Conservation (phyloP, 2,329 filamentous ascomycete genomes). For the Nigrospora sphaerica region DNA sequence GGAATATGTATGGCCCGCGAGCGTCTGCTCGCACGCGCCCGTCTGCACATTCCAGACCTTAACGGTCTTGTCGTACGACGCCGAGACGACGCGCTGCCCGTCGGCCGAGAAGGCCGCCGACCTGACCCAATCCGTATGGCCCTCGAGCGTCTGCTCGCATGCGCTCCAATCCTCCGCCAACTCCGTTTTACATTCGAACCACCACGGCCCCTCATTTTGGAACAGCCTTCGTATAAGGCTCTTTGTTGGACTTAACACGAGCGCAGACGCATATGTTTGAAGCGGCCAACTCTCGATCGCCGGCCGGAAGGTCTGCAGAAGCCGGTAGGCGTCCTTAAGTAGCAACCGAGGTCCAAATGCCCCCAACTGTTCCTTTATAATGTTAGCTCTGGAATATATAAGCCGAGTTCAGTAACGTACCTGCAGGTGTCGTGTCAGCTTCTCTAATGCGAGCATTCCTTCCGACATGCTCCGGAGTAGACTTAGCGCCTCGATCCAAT, state of each 20-base stretch:
- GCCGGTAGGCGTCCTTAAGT: no score
- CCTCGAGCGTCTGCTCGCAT: not conserved
- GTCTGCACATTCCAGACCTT: no score
- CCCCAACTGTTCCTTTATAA: not conserved
- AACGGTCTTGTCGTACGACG: no score
- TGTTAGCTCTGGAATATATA: not conserved
- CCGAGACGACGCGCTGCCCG: no score
- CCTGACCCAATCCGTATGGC: no score
- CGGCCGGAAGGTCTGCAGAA: not conserved
- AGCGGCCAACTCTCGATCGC: not conserved
- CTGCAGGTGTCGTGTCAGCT: conserved; percentile 8
- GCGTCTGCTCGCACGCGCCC: no score
- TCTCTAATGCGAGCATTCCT: conserved; percentile 13
- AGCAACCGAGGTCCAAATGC: no score
- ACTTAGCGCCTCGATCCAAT: not conserved
- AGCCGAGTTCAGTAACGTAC: not conserved
- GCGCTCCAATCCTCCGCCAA: not conserved
- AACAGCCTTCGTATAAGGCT: not conserved
- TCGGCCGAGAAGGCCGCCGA: no score
- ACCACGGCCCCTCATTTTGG: not conserved
- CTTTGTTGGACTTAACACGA: not conserved
- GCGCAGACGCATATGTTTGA: not conserved
- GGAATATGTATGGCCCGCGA: no score
- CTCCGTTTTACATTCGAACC: not conserved
- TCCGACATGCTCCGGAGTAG: conserved; percentile 1